These are phyloP conservation scores for Solanum megistacrolobum DNA, from an alignment of 257 asterid species.

Conservation along the genomic window DNA sequence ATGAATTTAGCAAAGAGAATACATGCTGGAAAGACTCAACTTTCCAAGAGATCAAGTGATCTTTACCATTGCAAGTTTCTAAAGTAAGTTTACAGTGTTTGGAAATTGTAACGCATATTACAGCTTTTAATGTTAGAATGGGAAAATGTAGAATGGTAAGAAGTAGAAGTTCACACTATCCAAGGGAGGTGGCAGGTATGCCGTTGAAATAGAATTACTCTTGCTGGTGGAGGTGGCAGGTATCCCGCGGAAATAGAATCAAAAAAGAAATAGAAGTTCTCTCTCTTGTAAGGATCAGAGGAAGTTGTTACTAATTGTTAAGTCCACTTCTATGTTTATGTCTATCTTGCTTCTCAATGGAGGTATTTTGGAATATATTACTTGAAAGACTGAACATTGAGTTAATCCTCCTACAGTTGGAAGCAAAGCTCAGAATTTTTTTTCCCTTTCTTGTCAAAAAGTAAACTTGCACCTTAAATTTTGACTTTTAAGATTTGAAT, in stretches of 20 bases:
- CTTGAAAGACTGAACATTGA: neutral
- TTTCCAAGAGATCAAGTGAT: neutral
- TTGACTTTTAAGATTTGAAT: neutral
- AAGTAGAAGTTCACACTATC: neutral
- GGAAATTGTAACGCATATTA: neutral
- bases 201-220: neutral
- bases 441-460: neutral
- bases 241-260: neutral
- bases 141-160: neutral
- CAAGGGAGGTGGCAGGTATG: neutral
- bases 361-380: neutral
- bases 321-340: neutral
- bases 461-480: neutral
- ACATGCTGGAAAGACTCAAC: neutral
- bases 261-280: neutral
- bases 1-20: neutral
- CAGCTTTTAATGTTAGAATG: neutral
- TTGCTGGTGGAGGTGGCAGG: neutral
- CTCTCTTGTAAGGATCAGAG: neutral
- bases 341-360: neutral
- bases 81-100: neutral
- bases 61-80: neutral
- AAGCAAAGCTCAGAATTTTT: neutral
- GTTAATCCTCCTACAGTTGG: neutral
- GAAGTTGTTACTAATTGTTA: neutral